A percentile compares a stretch with the other conserved stretches of the same genome.
Evolutionary conservation across 345 rosid species (phyloP).

Genomic region (Eucalyptus regnans): DNA sequence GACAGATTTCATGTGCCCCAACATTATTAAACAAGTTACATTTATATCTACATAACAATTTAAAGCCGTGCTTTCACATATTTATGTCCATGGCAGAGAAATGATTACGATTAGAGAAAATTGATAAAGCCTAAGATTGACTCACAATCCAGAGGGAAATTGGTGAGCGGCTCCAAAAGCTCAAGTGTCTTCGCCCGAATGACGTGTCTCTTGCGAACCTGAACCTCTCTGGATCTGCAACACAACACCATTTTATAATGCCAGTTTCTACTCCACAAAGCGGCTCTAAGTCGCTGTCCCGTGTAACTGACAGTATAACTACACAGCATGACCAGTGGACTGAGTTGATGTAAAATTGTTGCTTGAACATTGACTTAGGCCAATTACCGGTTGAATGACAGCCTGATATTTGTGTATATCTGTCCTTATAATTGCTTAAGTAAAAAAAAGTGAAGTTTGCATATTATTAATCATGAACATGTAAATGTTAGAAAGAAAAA

Average conservation of each 20-base stretch:
- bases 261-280: background rate
- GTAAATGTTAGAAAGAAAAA: background rate
- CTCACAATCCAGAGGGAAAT: constrained; percentile 79
- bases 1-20: background rate
- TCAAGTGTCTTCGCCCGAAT: constrained; percentile 79
- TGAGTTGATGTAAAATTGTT: background rate
- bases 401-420: background rate
- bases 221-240: constrained; percentile 90
- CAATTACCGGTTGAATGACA: background rate
- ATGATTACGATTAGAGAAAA: background rate
- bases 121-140: background rate
- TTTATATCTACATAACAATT: background rate
- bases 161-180: constrained; percentile 59
- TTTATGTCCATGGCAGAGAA: background rate
- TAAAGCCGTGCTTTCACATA: background rate
- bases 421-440: background rate
- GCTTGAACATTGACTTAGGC: background rate
- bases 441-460: background rate
- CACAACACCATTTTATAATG: background rate
- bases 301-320: background rate
- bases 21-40: background rate
- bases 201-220: constrained; percentile 92
- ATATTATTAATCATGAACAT: background rate
- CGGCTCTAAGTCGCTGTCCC: background rate
- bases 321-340: background rate